Evolutionary conservation across 139 green algal genomes (phyloP).

Genomic region (Coccomyxa sp.): DNA sequence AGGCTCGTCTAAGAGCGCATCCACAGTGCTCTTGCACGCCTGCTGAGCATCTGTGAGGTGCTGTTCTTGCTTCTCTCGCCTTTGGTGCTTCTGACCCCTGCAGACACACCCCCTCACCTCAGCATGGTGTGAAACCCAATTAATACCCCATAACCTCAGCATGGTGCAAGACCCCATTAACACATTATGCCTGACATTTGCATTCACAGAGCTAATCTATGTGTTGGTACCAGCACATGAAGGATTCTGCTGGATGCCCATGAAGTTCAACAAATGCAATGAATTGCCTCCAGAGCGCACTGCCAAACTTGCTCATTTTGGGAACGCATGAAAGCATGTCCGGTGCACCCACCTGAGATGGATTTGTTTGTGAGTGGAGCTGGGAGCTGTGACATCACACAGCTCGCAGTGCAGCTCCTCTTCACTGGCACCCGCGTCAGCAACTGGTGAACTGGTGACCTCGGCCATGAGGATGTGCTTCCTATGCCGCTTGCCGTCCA

Average conservation of each 20-base stretch:
- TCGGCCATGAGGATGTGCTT: conserved; percentile 4
- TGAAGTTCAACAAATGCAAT: too few relatives aligned
- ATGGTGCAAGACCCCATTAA: neutral
- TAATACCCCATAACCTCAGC: neutral
- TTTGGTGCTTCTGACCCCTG: conserved; percentile 10
- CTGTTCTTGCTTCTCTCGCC: conserved; percentile 7
- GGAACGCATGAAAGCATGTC: neutral
- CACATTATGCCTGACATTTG: neutral
- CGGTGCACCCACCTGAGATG: conserved; percentile 16
- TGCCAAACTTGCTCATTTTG: too few relatives aligned
- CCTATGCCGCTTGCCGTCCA: conserved; percentile 19
- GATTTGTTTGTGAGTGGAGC: conserved; percentile 18
- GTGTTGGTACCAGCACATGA: too few relatives aligned
- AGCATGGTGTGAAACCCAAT: too few relatives aligned
- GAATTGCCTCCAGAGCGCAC: neutral
- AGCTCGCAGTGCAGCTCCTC: conserved; percentile 23
- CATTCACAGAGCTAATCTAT: neutral
- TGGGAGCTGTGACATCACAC: conserved; percentile 28
- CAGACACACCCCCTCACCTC: neutral
- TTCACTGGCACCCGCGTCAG: neutral
- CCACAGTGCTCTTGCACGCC: neutral
- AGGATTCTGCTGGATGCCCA: too few relatives aligned
- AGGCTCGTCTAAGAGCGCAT: neutral
- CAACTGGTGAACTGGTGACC: neutral
- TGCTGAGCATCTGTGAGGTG: neutral